These are phyloP conservation scores for Epichloe hybrida DNA, from an alignment of 2,329 filamentous ascomycete genomes.

Conservation along the genomic window DNA sequence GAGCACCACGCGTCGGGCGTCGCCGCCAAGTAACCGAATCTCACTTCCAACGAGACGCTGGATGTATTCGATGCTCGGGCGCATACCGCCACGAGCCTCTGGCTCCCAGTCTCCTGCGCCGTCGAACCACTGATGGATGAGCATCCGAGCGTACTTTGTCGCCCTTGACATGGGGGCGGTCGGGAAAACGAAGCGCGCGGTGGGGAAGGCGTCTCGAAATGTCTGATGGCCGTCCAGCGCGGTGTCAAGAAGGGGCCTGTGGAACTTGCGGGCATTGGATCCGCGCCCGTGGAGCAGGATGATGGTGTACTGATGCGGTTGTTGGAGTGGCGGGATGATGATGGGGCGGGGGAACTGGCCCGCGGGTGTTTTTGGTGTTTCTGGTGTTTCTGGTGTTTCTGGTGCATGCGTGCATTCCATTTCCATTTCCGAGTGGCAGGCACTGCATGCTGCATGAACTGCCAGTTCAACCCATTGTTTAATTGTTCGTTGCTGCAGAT, in stretches of 20 bases:
- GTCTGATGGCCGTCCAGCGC: slow-evolving; percentile 9
- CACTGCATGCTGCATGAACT: too few species aligned
- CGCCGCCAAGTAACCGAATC: slow-evolving; percentile 18
- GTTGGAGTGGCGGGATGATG: slow-evolving; percentile 10
- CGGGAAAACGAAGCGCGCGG: slow-evolving; percentile 37
- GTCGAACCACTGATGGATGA: slow-evolving; percentile 24
- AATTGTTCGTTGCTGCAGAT: too few species aligned
- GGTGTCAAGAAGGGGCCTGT: slow-evolving; percentile 22
- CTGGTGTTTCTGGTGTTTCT: background rate
- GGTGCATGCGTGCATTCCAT: background rate
- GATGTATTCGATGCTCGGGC: slow-evolving; percentile 26
- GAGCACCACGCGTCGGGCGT: slow-evolving; percentile 27
- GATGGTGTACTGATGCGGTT: slow-evolving; percentile 28
- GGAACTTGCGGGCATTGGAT: slow-evolving; percentile 27
- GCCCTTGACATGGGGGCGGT: slow-evolving; percentile 26
- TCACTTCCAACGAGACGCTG: slow-evolving; percentile 25
- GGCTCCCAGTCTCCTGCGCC: slow-evolving; percentile 23
- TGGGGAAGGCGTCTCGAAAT: slow-evolving; percentile 23
- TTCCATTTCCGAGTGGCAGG: background rate
- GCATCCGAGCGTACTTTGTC: slow-evolving; percentile 17
- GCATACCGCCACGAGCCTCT: slow-evolving; percentile 20
- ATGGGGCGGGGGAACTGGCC: slow-evolving; percentile 13
- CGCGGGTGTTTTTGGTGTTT: slow-evolving; percentile 3
- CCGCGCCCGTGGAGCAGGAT: slow-evolving; percentile 37
- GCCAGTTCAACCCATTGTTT: too few species aligned